phyloP scores from a whole-genome alignment of 192 early-diverging fungal genomes.

The Thoreauomyces humboldtii region DNA sequence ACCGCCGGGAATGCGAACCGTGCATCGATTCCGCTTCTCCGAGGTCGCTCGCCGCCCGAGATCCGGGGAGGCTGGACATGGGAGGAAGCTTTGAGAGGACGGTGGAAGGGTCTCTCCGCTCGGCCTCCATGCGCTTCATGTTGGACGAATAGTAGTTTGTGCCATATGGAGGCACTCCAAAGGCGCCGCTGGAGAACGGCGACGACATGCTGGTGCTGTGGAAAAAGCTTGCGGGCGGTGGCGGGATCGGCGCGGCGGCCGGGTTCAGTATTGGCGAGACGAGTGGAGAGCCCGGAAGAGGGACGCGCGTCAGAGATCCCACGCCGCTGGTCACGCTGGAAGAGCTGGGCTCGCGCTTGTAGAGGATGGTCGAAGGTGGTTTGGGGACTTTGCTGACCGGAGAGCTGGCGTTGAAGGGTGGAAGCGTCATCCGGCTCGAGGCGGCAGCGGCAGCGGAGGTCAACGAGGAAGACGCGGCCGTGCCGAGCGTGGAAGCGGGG shows the following conservation, averaged over 20 bases:
- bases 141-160: constrained; percentile 11
- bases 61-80: background rate
- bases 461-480: background rate
- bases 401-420: constrained; percentile 23
- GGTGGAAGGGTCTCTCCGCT: background rate
- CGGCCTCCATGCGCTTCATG: constrained; percentile 19
- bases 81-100: constrained; percentile 6
- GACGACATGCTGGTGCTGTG: constrained; percentile 4
- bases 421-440: constrained; percentile 1
- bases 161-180: constrained; percentile 20
- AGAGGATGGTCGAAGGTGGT: constrained; percentile 4
- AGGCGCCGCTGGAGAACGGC: constrained; percentile 13
- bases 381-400: constrained; percentile 29
- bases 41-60: background rate
- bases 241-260: background rate
- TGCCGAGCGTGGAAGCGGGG: background rate
- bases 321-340: background rate
- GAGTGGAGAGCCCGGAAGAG: background rate
- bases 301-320: background rate
- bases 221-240: constrained; percentile 5
- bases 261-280: background rate
- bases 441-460: background rate
- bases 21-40: background rate
- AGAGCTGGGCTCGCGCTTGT: constrained; percentile 3
- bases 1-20: too few species aligned